phyloP scores from a whole-genome alignment of 202 grass and related monocot genomes.

The Saccharum hybrid region DNA sequence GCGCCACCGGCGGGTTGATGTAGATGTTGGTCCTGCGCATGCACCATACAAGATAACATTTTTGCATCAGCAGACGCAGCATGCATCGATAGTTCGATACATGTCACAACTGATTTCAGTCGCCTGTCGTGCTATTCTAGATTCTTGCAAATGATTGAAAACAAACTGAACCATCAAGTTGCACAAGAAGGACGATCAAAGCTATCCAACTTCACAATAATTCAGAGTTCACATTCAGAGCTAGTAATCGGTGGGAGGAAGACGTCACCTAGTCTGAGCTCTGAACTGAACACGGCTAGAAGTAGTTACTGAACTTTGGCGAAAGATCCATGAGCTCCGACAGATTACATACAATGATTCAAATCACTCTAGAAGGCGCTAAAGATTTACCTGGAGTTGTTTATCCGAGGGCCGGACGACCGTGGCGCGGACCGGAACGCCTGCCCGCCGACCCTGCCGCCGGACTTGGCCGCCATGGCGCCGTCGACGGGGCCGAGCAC shows the following conservation, averaged over 20 bases:
- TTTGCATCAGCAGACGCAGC: background rate
- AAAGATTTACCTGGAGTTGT: conserved; percentile 78
- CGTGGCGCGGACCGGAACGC: conserved; percentile 89
- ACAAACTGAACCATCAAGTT: background rate
- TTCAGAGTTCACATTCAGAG: background rate
- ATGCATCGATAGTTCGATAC: background rate
- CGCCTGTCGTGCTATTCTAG: background rate
- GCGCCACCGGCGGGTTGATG: conserved; percentile 78
- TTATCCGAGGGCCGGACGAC: conserved; percentile 82
- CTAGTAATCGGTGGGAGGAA: background rate
- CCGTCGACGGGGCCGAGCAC: conserved; percentile 67
- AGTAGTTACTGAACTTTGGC: background rate
- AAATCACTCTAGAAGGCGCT: background rate
- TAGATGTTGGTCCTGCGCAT: conserved; percentile 86
- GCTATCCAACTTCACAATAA: background rate
- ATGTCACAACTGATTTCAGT: background rate
- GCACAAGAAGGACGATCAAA: background rate
- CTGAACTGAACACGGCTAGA: background rate
- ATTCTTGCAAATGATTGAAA: background rate
- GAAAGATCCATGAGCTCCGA: background rate
- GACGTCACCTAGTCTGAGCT: background rate
- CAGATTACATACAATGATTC: background rate
- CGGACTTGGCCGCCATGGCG: conserved; percentile 82
- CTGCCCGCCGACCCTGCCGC: conserved; percentile 90
- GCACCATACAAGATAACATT: background rate